phyloP scores from a whole-genome alignment of 1,139 yeast genomes.

The Candida pseudoviswanathii region DNA sequence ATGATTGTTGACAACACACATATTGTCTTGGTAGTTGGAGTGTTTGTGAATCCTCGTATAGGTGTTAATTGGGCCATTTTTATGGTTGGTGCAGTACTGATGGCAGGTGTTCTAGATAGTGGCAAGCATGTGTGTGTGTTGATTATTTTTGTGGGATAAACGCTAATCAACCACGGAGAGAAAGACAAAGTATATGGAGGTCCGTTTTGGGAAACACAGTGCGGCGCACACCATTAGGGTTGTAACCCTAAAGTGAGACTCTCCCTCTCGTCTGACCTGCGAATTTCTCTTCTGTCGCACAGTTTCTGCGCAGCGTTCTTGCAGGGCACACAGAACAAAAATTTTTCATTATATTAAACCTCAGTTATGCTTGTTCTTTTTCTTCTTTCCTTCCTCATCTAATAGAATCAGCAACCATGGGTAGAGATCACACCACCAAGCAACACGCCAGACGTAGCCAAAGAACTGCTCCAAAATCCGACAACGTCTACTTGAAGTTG shows the following conservation, averaged over 20 bases:
- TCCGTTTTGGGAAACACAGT: background rate
- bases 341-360: slow-evolving; percentile 2
- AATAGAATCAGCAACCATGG: slow-evolving; percentile 54
- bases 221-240: background rate
- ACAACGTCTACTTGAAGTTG: slow-evolving; percentile 97
- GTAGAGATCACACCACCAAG: slow-evolving; percentile 96
- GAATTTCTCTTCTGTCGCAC: background rate
- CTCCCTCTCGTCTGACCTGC: background rate
- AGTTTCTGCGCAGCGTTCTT: background rate
- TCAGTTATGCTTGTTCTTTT: background rate
- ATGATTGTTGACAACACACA: slow-evolving; percentile 42
- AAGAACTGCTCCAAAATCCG: slow-evolving; percentile 99
- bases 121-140: background rate
- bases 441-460: slow-evolving; percentile 96
- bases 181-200: background rate
- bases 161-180: background rate
- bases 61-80: slow-evolving; percentile 36
- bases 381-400: slow-evolving; percentile 3
- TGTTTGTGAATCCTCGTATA: slow-evolving; percentile 59
- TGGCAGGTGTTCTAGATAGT: background rate
- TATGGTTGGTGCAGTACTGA: background rate
- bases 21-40: slow-evolving; percentile 57
- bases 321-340: slow-evolving; percentile 4
- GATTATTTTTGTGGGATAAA: slow-evolving; percentile 1
- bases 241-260: slow-evolving; percentile 2